Conservation (phyloP, 176 grass and related monocot species). For the Musa itinerans region DNA sequence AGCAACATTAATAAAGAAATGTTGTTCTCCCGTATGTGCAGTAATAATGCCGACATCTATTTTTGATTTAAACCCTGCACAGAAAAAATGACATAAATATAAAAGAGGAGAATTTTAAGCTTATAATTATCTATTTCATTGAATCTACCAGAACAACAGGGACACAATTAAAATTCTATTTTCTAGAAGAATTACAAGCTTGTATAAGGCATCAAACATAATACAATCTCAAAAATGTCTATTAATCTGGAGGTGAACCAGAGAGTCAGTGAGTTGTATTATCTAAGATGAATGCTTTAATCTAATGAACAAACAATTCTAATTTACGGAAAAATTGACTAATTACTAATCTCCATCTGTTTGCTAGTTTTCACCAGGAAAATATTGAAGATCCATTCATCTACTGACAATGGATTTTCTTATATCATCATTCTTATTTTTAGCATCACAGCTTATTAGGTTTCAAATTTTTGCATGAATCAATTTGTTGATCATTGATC, state of each 20-base stretch:
- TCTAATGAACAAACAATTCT: background rate
- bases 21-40: constrained; percentile 38
- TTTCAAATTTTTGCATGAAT: background rate
- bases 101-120: constrained; percentile 7
- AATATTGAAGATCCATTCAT: background rate
- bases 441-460: background rate
- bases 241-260: background rate
- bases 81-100: constrained; percentile 22
- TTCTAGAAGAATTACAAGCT: background rate
- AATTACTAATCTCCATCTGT: background rate
- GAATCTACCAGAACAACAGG: background rate
- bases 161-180: background rate
- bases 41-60: constrained; percentile 76
- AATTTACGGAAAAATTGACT: background rate
- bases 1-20: constrained; percentile 95
- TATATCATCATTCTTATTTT: background rate
- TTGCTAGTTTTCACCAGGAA: background rate
- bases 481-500: background rate
- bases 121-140: constrained; percentile 3
- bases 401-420: background rate
- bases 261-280: background rate
- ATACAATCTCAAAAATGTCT: background rate
- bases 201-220: background rate
- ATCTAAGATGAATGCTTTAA: background rate
- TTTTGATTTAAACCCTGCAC: constrained; percentile 72